These are phyloP conservation scores for Clarireedia sp. DNA, from an alignment of 2,329 filamentous ascomycete species.

Conservation along the genomic window DNA sequence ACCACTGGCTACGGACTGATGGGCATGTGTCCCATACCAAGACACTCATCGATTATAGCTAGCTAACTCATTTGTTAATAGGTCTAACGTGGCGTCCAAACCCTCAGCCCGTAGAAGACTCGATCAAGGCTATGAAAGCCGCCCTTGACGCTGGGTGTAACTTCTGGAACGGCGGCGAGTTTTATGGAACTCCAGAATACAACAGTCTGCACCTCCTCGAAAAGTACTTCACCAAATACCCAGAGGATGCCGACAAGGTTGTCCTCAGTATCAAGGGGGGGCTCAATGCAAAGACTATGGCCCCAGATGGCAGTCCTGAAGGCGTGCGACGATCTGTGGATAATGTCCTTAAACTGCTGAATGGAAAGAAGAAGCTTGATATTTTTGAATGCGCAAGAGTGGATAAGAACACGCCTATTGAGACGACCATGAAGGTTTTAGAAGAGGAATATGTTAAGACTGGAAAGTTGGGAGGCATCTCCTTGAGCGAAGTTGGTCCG, in stretches of 20 bases:
- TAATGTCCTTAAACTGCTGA: conserved; percentile 42
- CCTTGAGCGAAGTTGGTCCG: conserved; percentile 37
- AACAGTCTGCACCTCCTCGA: conserved; percentile 54
- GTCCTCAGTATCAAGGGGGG: conserved; percentile 57
- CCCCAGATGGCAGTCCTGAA: conserved; percentile 44
- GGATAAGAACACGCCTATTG: conserved; percentile 37
- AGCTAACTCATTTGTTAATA: conserved; percentile 3
- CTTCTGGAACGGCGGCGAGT: conserved; percentile 56
- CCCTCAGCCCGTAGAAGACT: conserved; percentile 36
- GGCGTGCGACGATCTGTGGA: conserved; percentile 51
- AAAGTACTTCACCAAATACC: conserved; percentile 55
- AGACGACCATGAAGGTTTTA: conserved; percentile 29
- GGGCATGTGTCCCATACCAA: not conserved
- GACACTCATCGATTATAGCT: not conserved
- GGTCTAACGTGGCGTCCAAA: conserved; percentile 30
- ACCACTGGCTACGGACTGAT: conserved; percentile 25
- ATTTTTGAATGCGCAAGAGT: conserved; percentile 44
- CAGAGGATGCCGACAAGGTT: conserved; percentile 54
- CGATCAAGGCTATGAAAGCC: conserved; percentile 48
- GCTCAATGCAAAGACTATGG: conserved; percentile 29
- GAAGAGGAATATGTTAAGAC: conserved; percentile 32
- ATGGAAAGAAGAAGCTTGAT: conserved; percentile 43
- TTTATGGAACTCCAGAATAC: conserved; percentile 52
- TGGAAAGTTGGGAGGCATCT: conserved; percentile 38
- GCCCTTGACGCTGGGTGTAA: conserved; percentile 39